Evolutionary conservation across 2,329 filamentous ascomycete species (phyloP).

Genomic region (Arthrobotrys pseudoclavata): DNA sequence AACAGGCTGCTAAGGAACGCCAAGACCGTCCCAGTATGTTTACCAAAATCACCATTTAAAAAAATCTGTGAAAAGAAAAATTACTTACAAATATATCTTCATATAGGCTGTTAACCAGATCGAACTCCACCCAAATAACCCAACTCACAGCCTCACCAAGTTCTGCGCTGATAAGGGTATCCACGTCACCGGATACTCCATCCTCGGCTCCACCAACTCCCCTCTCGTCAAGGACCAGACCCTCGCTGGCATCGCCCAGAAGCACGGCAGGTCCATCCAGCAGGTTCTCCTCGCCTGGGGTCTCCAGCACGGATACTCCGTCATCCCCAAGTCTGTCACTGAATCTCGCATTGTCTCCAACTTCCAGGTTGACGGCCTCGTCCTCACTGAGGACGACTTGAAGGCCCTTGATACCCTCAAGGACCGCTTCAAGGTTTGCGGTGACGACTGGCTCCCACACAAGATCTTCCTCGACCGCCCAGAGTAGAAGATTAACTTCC

Average conservation of each 20-base stretch:
- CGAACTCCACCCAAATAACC: constrained; percentile 84
- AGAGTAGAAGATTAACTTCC: constrained; percentile 70
- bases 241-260: constrained; percentile 74
- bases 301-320: constrained; percentile 82
- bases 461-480: constrained; percentile 86
- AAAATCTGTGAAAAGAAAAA: too few relatives aligned
- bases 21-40: constrained; percentile 71
- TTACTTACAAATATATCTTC: constrained; percentile 66
- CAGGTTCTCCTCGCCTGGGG: constrained; percentile 86
- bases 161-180: constrained; percentile 81
- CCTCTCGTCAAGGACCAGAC: constrained; percentile 77
- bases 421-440: constrained; percentile 86
- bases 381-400: constrained; percentile 79
- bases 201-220: constrained; percentile 76
- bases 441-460: constrained; percentile 73
- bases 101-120: constrained; percentile 80
- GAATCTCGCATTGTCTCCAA: constrained; percentile 80
- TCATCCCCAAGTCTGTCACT: constrained; percentile 87
- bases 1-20: constrained; percentile 79
- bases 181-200: constrained; percentile 80
- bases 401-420: constrained; percentile 76
- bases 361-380: constrained; percentile 81
- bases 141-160: constrained; percentile 81
- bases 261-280: constrained; percentile 78
- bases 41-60: background rate